phyloP scores from a whole-genome alignment of 2,329 filamentous ascomycete species.

The Trichoderma endophyticum region DNA sequence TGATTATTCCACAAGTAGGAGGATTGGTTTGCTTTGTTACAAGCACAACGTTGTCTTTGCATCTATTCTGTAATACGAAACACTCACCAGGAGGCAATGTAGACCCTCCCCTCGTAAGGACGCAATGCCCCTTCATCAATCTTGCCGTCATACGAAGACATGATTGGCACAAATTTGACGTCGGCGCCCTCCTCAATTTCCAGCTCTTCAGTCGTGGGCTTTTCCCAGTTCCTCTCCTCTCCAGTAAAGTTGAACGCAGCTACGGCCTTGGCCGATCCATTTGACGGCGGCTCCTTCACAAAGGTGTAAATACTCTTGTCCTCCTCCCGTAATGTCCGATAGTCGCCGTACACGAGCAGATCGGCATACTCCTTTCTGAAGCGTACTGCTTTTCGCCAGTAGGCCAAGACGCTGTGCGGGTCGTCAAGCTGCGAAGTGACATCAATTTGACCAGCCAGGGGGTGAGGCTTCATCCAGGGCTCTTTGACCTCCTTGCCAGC shows the following conservation, averaged over 20 bases:
- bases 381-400: constrained; percentile 32
- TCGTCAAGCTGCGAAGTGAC: constrained; percentile 51
- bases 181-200: constrained; percentile 17
- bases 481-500: constrained; percentile 27
- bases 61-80: not conserved
- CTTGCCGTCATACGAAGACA: constrained; percentile 29
- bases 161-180: constrained; percentile 26
- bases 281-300: constrained; percentile 29
- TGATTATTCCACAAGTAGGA: not conserved
- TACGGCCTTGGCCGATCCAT: constrained; percentile 24
- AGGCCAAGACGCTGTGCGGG: constrained; percentile 33
- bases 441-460: constrained; percentile 45
- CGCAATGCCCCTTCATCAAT: constrained; percentile 20
- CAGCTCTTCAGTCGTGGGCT: constrained; percentile 26
- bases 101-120: constrained; percentile 34
- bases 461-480: constrained; percentile 36
- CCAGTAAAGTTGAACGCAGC: constrained; percentile 35
- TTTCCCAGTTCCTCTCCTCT: constrained; percentile 27
- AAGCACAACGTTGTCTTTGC: not conserved
- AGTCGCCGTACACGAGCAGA: constrained; percentile 36
- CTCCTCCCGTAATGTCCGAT: constrained; percentile 25
- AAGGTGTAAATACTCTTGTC: constrained; percentile 30
- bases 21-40: not conserved
- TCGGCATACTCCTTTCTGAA: constrained; percentile 34
- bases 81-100: constrained; percentile 21